Evolutionary conservation across 306 rosid species (phyloP).

Genomic region (Acacia confusa): DNA sequence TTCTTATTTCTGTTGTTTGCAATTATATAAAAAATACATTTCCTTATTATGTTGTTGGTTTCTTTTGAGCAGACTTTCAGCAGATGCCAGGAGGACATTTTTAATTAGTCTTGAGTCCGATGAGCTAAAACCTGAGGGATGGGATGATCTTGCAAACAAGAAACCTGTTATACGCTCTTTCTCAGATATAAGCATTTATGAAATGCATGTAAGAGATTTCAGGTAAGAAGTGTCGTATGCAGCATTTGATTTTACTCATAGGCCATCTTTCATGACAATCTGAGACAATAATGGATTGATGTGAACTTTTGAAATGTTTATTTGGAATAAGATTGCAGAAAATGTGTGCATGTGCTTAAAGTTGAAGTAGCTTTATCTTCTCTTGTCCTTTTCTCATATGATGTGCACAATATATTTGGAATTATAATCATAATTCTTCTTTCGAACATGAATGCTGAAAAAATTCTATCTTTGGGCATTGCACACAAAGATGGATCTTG

Average conservation of each 20-base stretch:
- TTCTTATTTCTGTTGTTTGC: neutral
- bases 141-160: slow-evolving; percentile 72
- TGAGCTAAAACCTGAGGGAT: slow-evolving; percentile 71
- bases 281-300: slow-evolving; percentile 8
- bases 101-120: slow-evolving; percentile 61
- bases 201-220: slow-evolving; percentile 89
- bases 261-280: slow-evolving; percentile 18
- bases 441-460: neutral
- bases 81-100: slow-evolving; percentile 71
- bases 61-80: slow-evolving; percentile 70
- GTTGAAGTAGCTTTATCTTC: slow-evolving; percentile 12
- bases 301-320: slow-evolving; percentile 12
- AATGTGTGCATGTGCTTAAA: neutral
- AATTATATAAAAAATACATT: slow-evolving; percentile 7
- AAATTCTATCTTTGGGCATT: slow-evolving; percentile 5
- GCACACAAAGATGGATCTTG: slow-evolving; percentile 1
- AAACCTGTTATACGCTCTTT: slow-evolving; percentile 65
- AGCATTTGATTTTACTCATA: slow-evolving; percentile 19
- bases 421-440: neutral
- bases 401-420: slow-evolving; percentile 6
- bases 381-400: slow-evolving; percentile 5
- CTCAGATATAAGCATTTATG: slow-evolving; percentile 87
- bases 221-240: slow-evolving; percentile 48
- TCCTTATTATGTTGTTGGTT: slow-evolving; percentile 16
- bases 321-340: neutral